Evolutionary conservation across 495 filamentous ascomycete species (phyloP), one percentile per base, ranked within the genome.

Genomic region (Aspergillus taichungensis): DNA sequence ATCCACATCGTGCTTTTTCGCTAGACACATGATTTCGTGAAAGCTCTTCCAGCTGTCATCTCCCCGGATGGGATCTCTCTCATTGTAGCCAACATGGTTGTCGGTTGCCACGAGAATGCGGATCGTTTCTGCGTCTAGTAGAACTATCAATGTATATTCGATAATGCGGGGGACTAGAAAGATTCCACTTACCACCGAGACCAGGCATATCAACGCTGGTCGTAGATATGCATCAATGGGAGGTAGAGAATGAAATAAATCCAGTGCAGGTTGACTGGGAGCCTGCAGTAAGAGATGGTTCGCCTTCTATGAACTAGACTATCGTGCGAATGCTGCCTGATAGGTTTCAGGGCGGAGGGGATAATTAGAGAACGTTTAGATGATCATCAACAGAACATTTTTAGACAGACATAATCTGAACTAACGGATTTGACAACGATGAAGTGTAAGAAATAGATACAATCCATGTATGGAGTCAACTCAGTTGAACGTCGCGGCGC

Each of bases 41-140:
- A 99, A 99, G 42, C 79, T 88, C 54, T 84, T 83, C 92, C 91
- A 96, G 66, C 90, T 95, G 63, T 99, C 92, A 60, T 99, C 87
- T 33, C 89, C 88, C 4, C 92, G 88, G 50, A 90, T 86, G 13
- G 86, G 76, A 61, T 99, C 89, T 51, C 92, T 84, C 63, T 98
- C 92, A 52, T 87, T 87, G 70, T 84, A 96, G 30, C 92, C 92
- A 43, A 98, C 94, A 84, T 98, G 92, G 57, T 87, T 95, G 64
- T 98, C 92, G 11, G 88, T 96, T 40, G 92, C 80, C 34, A 97
- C 75, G 39, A 98, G 82, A 47, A 98, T 88, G 56, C 89, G 88
- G 70, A 98, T 95, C 0, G 88, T 95, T 67, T 98, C 89, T 54
- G 81, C 75, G 32, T 76, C 86, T 88, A 52, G 28, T 3, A 28